Evolutionary conservation across 495 filamentous ascomycete species (phyloP), one percentile per base, ranked within the genome.

Genomic region (Neurospora sp.): DNA sequence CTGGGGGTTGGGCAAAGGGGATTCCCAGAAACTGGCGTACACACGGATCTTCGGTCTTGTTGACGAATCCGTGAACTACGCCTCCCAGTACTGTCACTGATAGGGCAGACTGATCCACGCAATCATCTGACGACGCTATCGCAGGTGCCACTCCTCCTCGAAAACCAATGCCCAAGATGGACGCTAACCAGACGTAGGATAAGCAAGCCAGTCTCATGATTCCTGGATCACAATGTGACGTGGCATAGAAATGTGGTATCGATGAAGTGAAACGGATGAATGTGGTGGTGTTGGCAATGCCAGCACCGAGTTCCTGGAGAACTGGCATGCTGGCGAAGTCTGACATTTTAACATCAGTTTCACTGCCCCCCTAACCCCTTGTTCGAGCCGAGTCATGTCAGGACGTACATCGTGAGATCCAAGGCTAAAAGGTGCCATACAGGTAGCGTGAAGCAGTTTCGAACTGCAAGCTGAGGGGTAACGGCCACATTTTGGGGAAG

Each of bases 1-100:
- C 70, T 0, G 87, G 86, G 40, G 85, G 85, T 66, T 85, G 78
- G 3, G 86, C 88, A 76, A 87, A 90, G 0, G 87, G 86, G 6
- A 90, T 86, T 3, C 86, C 87, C 7, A 90, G 82, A 77, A 90
- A 90, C 70, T 77, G 75, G 35, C 77, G 76, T 11, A 80, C 80
- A 41, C 49, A 69, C 0, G 78, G 69, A 6, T 72, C 49, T 27
- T 60, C 73, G 3, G 72, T 38, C 0, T 11, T 5, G 72, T 76
- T 72, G 38, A 76, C 72, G 0, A 23, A 71, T 49, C 79, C 79
- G 39, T 76, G 70, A 39, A 79, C 40, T 3, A 42, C 40, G 14
- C 78, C 77, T 5, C 44, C 23, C 0, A 31, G 3, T 0, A 70
- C 73, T 16, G 35, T 14, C 6, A 80, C 73, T 4, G 74, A 70